These are phyloP conservation scores for Leucoagaricus sp. DNA, from an alignment of 1,284 basidiomycete genomes.

Conservation along the genomic window DNA sequence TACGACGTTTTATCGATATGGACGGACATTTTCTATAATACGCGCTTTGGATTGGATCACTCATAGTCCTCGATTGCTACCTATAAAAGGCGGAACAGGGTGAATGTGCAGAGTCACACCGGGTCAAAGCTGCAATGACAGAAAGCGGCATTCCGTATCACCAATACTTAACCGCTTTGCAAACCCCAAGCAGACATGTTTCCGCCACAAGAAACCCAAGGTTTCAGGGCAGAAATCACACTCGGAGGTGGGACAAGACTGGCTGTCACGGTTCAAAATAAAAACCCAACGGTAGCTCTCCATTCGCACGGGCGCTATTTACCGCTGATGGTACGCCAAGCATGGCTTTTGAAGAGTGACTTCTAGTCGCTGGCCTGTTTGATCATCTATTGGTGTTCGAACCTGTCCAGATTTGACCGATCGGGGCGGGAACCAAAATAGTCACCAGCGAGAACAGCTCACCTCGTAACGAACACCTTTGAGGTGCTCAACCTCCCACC, in stretches of 20 bases:
- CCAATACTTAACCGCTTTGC: not conserved
- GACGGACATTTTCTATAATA: not conserved
- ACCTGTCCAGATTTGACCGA: constrained; percentile 6
- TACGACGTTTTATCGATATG: constrained; percentile 1
- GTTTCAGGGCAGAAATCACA: not conserved
- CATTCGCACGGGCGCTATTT: not conserved
- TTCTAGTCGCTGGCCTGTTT: constrained; percentile 5
- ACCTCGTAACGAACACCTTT: constrained; percentile 19
- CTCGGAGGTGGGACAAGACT: too few relatives aligned
- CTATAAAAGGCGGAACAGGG: not conserved
- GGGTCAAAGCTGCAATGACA: not conserved
- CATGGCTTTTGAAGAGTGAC: constrained; percentile 11
- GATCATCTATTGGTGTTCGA: constrained; percentile 11
- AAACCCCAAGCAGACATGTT: not conserved
- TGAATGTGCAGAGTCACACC: not conserved
- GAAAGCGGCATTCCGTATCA: not conserved
- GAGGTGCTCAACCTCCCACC: constrained; percentile 19
- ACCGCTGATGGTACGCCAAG: constrained; percentile 8
- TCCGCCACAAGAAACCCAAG: not conserved
- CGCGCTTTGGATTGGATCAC: not conserved
- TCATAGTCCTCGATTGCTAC: not conserved
- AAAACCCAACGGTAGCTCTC: not conserved
- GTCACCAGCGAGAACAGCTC: constrained; percentile 1
- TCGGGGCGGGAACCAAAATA: constrained; percentile 6
- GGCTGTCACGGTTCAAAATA: too few relatives aligned